Conservation (phyloP, 257 asterid species). For the Mitragyna speciosa region DNA sequence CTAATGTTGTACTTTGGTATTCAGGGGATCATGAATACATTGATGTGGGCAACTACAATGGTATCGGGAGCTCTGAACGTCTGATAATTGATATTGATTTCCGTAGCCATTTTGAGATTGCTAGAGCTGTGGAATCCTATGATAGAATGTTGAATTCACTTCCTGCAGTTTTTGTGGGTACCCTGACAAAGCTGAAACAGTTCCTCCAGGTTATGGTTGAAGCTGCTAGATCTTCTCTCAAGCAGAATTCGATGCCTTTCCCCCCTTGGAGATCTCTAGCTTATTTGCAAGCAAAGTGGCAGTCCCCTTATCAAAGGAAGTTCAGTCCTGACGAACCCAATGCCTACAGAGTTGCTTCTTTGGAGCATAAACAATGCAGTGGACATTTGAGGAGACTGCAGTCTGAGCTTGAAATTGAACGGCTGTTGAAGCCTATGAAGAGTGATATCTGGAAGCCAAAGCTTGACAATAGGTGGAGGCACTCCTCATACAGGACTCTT, state of each 20-base stretch:
- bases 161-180: slow-evolving; percentile 65
- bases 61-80: slow-evolving; percentile 44
- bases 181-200: slow-evolving; percentile 51
- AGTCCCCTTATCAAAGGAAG: slow-evolving; percentile 48
- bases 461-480: slow-evolving; percentile 28
- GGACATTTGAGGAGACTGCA: slow-evolving; percentile 50
- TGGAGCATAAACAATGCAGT: slow-evolving; percentile 49
- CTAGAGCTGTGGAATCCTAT: slow-evolving; percentile 76
- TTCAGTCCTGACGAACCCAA: slow-evolving; percentile 24
- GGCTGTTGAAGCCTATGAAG: slow-evolving; percentile 40
- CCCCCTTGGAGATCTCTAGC: slow-evolving; percentile 80
- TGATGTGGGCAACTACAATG: slow-evolving; percentile 43
- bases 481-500: slow-evolving; percentile 18
- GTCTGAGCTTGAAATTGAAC: slow-evolving; percentile 48
- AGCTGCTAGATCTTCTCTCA: slow-evolving; percentile 66
- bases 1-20: not conserved
- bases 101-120: slow-evolving; percentile 77
- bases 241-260: slow-evolving; percentile 79
- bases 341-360: not conserved
- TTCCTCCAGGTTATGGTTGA: slow-evolving; percentile 72
- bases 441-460: slow-evolving; percentile 32
- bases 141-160: slow-evolving; percentile 53
- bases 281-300: slow-evolving; percentile 71
- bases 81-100: slow-evolving; percentile 64
- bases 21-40: slow-evolving; percentile 78